These are phyloP conservation scores for Endoconidiophora polonica DNA, from an alignment of 2,329 filamentous ascomycete genomes.

Conservation along the genomic window DNA sequence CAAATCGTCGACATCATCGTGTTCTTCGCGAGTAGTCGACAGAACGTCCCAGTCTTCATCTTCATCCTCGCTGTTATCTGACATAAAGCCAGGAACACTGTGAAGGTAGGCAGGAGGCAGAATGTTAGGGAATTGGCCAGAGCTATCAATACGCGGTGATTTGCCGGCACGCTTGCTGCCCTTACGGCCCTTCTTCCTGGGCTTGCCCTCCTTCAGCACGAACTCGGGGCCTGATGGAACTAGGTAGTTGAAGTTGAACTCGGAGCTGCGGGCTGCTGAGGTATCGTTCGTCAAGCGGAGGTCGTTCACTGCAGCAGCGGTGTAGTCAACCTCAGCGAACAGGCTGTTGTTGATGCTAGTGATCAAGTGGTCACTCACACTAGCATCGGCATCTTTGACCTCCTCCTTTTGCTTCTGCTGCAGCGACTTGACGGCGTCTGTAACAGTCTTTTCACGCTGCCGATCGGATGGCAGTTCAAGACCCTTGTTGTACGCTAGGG, in stretches of 20 bases:
- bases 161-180: not conserved
- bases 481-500: slow-evolving; percentile 1
- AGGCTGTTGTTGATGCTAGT: not conserved
- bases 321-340: not conserved
- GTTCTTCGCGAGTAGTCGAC: not conserved
- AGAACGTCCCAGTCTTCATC: slow-evolving; percentile 6
- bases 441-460: slow-evolving; percentile 1
- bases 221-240: slow-evolving; percentile 5
- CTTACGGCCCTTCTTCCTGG: slow-evolving; percentile 3
- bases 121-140: not conserved
- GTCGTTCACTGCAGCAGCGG: not conserved
- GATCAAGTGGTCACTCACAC: not conserved
- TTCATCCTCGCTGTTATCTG: not conserved
- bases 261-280: slow-evolving; percentile 5
- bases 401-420: not conserved
- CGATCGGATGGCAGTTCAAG: slow-evolving; percentile 6
- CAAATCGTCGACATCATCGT: not conserved
- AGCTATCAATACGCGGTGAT: not conserved
- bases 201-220: slow-evolving; percentile 2
- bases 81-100: not conserved
- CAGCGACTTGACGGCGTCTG: not conserved
- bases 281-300: slow-evolving; percentile 3
- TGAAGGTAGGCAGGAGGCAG: not conserved
- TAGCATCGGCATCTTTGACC: not conserved
- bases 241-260: slow-evolving; percentile 9